Evolutionary conservation across 2,329 filamentous ascomycete species (phyloP), one percentile per base, ranked within the genome.

Genomic region (Sarocladium brachiariae): DNA sequence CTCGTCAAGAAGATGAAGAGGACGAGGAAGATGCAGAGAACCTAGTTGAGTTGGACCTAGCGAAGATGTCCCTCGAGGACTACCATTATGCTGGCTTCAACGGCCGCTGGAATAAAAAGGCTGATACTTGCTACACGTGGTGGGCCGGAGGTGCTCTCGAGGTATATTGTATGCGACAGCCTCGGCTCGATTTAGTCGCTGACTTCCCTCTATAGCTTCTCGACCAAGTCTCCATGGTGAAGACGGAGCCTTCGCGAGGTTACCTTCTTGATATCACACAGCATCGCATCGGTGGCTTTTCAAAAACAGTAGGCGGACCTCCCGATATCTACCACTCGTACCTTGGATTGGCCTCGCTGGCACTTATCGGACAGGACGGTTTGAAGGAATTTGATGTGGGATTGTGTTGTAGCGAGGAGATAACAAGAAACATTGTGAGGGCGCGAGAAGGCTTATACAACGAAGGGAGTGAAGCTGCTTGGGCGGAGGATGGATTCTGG

Each of bases 41-140:
- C 35, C 62, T 63, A n/a, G 54, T 67, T 23, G 58, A 67, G 52
- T 50, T 60, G 1, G 59, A 64, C 45, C 57, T 73, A n/a, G 65
- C 66, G 1, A 59, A 62, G 5, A 58, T 72, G 19, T 59, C 59
- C 2, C 52, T 69, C 1, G 60, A 64, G 3, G 53, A 16, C 3
- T 61, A 55, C 18, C 66, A 70, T 9, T 78, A 77, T 60, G 77
- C 89, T 1, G 93, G 91, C 9, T 90, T 95, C 69, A 96, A 95
- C 61, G 93, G 93, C 23, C 83, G 93, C 47, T 83, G 81, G 63
- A 96, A 96, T 71, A 99, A 99, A 67, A 77, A 84, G 45, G 87
- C 88, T 9, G 93, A 99, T 68, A 97, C 93, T 1, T 99, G 93
- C 69, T 99, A 99, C 66, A 86, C 83, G 19, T 99, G 92, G 75